Base-by-base conservation (phyloP, 345 rosid species). In the Eucalyptus pauciflora region DNA sequence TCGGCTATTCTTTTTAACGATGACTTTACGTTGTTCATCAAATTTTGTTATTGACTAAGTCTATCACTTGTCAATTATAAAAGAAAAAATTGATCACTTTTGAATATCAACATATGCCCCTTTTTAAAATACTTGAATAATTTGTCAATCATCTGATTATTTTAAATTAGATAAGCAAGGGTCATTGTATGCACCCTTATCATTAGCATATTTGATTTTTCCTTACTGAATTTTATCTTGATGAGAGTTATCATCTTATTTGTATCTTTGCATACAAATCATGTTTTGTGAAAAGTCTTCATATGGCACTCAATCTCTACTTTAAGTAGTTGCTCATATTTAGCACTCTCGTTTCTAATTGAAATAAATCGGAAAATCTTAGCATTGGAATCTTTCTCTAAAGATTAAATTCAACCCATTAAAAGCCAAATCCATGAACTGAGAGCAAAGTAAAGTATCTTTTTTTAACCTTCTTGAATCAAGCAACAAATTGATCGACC, bases 1-100 rank as follows among this genome's bases (percentile, higher is more conserved):
- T 62, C 4, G 3, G 29, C 12, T 27, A 8, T 6, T 62, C 7
- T 27, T 5, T 62, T 62, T 3, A 0, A 12, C 1, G 2, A 62
- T 29, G 33, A 29, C 17, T 62, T 13, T 62, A 0, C 3, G 1
- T 27, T 62, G n/a, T 62, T 62, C 13, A 62, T 27, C 69, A 29
- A 62, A 62, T 27, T 27, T 12, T 62, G 69, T 62, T 62, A 13
- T 62, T 0, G 3, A 62, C 16, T 60, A 13, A 25, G 16, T 60
- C 7, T 29, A 29, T 62, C 16, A 27, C 69, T 62, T 62, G 15
- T 29, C 3, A 1, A 62, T 62, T 27, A 2, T 27, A 62, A 62
- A 58, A 10, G 0, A 60, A 60, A 27, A 62, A 60, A 13, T 3
- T 27, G 31, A 0, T 29, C 15, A 11, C 14, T 62, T 27, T 62